Percentiles rank a stretch among this genome's conserved stretches.
These are phyloP conservation scores for Omphalotus olearius DNA, from an alignment of 1,284 basidiomycete species.

Conservation along the genomic window DNA sequence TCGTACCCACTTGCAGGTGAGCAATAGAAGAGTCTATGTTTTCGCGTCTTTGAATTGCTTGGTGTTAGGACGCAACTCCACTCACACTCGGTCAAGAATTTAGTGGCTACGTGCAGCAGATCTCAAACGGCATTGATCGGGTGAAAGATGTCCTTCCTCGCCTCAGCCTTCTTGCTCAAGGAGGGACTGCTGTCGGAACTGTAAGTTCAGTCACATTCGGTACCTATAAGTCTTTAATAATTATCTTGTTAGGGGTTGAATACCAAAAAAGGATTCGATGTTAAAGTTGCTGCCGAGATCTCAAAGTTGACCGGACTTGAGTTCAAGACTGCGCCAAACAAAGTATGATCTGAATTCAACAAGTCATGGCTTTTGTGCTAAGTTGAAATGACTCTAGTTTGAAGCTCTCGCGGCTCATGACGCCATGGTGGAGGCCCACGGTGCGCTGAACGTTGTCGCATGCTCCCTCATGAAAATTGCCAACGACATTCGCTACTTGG, in stretches of 20 bases:
- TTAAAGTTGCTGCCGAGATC: constrained; percentile 90
- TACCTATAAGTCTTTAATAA: not conserved
- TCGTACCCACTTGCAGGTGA: constrained; percentile 89
- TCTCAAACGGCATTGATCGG: constrained; percentile 88
- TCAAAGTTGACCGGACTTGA: constrained; percentile 87
- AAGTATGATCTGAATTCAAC: constrained; percentile 47
- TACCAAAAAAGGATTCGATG: constrained; percentile 96
- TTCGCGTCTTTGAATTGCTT: not conserved
- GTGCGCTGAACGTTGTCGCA: constrained; percentile 93
- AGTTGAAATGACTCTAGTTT: constrained; percentile 50
- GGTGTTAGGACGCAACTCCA: constrained; percentile 88
- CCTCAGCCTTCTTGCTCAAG: constrained; percentile 90
- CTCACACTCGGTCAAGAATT: constrained; percentile 99
- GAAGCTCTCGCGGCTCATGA: constrained; percentile 97
- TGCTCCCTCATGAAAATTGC: constrained; percentile 99
- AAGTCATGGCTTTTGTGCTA: constrained; percentile 50
- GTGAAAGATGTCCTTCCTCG: constrained; percentile 84
- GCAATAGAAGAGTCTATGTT: not conserved
- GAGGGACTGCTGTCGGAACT: constrained; percentile 98
- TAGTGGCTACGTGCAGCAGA: constrained; percentile 95
- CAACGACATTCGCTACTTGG: constrained; percentile 98
- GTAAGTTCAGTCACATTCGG: constrained; percentile 40
- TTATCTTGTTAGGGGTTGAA: constrained; percentile 74
- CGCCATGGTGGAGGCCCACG: constrained; percentile 95
- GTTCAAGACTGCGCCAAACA: constrained; percentile 98